Conservation (phyloP, 2,329 filamentous ascomycete species). For the Trichothecium roseum region DNA sequence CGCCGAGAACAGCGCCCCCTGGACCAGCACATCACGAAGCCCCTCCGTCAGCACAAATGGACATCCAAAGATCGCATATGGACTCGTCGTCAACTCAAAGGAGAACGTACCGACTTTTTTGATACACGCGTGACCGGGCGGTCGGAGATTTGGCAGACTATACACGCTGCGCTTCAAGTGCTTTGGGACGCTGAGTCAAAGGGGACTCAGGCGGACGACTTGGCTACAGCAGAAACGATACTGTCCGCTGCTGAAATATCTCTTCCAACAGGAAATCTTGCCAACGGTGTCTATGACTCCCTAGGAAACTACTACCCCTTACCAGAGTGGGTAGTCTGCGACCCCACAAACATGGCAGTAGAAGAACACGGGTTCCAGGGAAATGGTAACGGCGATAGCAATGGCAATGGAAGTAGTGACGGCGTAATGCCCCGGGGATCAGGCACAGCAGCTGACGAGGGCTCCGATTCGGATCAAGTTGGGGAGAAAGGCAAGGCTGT, state of each 20-base stretch:
- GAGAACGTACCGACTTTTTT: constrained; percentile 75
- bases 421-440: no score
- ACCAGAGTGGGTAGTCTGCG: constrained; percentile 57
- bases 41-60: constrained; percentile 58
- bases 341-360: constrained; percentile 46
- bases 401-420: no score
- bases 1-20: constrained; percentile 32
- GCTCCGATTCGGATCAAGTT: no score
- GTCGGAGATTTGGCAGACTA: constrained; percentile 68
- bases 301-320: constrained; percentile 60
- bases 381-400: constrained; percentile 23
- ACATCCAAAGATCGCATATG: constrained; percentile 51
- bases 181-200: constrained; percentile 46
- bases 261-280: constrained; percentile 61
- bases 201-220: constrained; percentile 26
- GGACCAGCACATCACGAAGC: constrained; percentile 59
- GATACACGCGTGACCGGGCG: constrained; percentile 76
- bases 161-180: constrained; percentile 57
- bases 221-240: constrained; percentile 68
- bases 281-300: constrained; percentile 62
- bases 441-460: no score
- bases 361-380: constrained; percentile 14
- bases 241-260: constrained; percentile 69
- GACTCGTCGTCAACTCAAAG: constrained; percentile 58
- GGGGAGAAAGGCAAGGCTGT: constrained; percentile 49